These are phyloP conservation scores for Aspergillus nanangensis DNA, from an alignment of 495 filamentous ascomycete genomes.

Conservation along the genomic window DNA sequence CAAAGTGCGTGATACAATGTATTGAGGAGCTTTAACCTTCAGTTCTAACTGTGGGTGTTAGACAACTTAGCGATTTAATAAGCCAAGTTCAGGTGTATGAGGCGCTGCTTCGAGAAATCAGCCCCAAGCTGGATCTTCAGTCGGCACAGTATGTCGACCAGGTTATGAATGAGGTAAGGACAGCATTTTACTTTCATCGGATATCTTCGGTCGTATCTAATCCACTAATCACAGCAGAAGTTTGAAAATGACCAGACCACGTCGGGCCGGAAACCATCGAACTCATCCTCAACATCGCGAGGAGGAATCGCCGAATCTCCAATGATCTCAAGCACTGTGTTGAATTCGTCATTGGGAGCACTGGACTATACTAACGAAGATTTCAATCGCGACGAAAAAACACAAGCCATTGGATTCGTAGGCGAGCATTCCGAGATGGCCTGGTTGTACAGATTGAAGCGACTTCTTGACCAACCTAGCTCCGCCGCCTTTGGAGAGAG, in stretches of 20 bases:
- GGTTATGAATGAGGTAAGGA: constrained; percentile 27
- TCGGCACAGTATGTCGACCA: constrained; percentile 35
- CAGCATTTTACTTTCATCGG: constrained; percentile 1
- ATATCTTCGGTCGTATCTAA: not conserved
- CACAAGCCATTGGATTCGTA: constrained; percentile 52
- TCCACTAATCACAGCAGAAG: constrained; percentile 2
- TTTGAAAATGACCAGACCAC: constrained; percentile 8
- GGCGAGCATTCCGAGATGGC: constrained; percentile 59
- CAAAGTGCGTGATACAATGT: constrained; percentile 38
- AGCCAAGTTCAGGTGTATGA: constrained; percentile 30
- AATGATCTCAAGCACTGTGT: constrained; percentile 22
- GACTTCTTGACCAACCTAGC: constrained; percentile 26
- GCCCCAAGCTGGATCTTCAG: constrained; percentile 26
- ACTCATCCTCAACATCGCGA: constrained; percentile 9
- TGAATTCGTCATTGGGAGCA: constrained; percentile 42
- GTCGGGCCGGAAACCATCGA: constrained; percentile 10
- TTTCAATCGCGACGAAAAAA: constrained; percentile 47
- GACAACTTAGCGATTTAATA: constrained; percentile 37
- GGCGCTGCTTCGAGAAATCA: constrained; percentile 32
- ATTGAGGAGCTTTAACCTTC: not conserved
- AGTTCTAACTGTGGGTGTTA: constrained; percentile 19
- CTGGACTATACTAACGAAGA: constrained; percentile 56
- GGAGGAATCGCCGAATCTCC: constrained; percentile 10
- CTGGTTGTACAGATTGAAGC: constrained; percentile 53
- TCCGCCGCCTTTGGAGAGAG: constrained; percentile 11